Evolutionary conservation across 768 basidiomycete genomes (phyloP), one percentile per base, ranked within the genome.

Genomic region (Cystobasidium onofrii): DNA sequence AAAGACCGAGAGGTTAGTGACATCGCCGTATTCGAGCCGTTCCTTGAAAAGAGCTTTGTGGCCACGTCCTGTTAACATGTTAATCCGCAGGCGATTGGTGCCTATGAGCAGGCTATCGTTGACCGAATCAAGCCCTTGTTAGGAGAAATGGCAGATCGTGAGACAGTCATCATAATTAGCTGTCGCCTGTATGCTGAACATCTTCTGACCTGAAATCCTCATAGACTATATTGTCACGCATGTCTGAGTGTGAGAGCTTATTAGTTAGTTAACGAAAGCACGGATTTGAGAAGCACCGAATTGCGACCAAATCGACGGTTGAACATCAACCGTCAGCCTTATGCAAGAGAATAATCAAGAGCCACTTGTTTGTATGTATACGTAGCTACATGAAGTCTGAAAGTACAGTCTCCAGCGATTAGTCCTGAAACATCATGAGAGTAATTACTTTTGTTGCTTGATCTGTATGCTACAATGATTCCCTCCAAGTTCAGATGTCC

Each of bases 91-190:
- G 23, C 31, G 33, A 64, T 64, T 41, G 15, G 15, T 36, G 44
- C 27, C 6, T 64, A 64, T 23, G 63, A 64, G 29, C 39, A 64
- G 44, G 63, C 63, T 23, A 41, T 64, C 23, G 23, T 64, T 2
- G 44, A 46, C 27, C 23, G 44, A 2, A 46, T 64, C 36, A 64
- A 64, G 33, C 63, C 63, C 29, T 29, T 64, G 13, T 25, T 64
- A 27, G 63, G 63, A 4, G 63, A 64, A 36, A 64, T 64, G 63
- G 63, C 63, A 46, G 63, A 64, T 23, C 57, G 57, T 60, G 20
- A 60, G 57, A 6, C 20, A 60, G 29, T 9, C 9, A 55, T 55
- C 29, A n/a, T n/a, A n/a, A n/a, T n/a, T n/a, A n/a, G n/a, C 54
- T 7, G 23, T 55, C 9, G 41, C n/a, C 20, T 7, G 54, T 23